Conservation (phyloP, 768 basidiomycete species). For the Pisolithus albus region DNA sequence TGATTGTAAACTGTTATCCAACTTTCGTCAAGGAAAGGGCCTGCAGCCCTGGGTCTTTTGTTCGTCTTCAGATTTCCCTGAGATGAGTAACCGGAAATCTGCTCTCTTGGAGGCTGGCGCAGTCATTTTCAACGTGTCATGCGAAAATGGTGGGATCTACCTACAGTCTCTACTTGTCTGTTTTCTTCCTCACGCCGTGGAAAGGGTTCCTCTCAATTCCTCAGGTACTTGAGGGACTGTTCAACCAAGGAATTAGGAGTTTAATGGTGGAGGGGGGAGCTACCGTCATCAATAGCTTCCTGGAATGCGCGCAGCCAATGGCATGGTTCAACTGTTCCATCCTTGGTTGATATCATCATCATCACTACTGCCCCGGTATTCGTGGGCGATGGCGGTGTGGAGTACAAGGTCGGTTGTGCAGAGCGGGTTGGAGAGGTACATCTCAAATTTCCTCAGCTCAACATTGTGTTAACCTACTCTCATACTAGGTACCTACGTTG, state of each 20-base stretch:
- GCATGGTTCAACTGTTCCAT: constrained; percentile 5
- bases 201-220: constrained; percentile 39
- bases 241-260: constrained; percentile 51
- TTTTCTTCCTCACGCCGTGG: neutral
- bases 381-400: constrained; percentile 67
- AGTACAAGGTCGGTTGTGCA: constrained; percentile 34
- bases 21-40: constrained; percentile 52
- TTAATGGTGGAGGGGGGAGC: constrained; percentile 98
- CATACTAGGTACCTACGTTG: constrained; percentile 13
- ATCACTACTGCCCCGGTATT: constrained; percentile 84
- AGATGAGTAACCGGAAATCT: constrained; percentile 28
- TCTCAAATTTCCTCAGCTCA: neutral
- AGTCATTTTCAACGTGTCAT: constrained; percentile 46
- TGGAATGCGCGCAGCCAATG: constrained; percentile 9
- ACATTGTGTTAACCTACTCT: neutral
- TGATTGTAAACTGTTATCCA: constrained; percentile 63
- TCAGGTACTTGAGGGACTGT: constrained; percentile 46
- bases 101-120: constrained; percentile 64
- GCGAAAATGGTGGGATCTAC: constrained; percentile 29
- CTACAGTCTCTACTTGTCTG: neutral
- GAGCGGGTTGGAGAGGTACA: constrained; percentile 13
- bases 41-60: constrained; percentile 72
- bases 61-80: constrained; percentile 18
- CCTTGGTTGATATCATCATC: constrained; percentile 63
- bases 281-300: constrained; percentile 57